Base-by-base conservation (phyloP, 2,329 filamentous ascomycete species). In the Cytospora piceicola region DNA sequence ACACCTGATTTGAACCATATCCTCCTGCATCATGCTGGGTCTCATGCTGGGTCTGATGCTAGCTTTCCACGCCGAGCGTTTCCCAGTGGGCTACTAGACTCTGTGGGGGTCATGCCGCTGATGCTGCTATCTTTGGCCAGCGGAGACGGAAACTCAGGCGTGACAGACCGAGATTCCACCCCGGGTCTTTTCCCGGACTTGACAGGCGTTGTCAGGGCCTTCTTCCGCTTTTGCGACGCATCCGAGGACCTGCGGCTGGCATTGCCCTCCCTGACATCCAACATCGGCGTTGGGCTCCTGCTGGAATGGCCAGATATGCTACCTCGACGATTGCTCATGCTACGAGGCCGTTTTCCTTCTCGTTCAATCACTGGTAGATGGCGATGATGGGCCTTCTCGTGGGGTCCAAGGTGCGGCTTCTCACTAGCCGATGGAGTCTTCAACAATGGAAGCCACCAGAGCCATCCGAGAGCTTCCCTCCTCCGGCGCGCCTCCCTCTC, bases 371-470 rank as follows among this genome's bases (percentile, higher is more conserved):
- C 75, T 2, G 77, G 73, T 49, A 80, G 77, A 4, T 81, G 81
- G 27, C 77, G 78, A 56, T 78, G 79, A 22, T 67, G 62, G 22
- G 58, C 68, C 73, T 79, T 82, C 61, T 82, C 79, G n/a, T 69
- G 67, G 51, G 80, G 74, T 20, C 73, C 73, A 32, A 72, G 76
- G n/a, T 75, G 72, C 1, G 66, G 60, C 58, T 70, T 77, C 59
- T 78, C 76, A 3, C 72, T 67, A 14, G 64, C 57, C 12, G 61
- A 51, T 24, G 51, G 77, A 72, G 71, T 78, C 30, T 81, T 84
- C 39, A 85, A 80, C 84, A 90, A 92, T 0, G 92, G 91, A 1
- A 92, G 86, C 90, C 94, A 96, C 93, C 93, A 96, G 42, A 96
- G 81, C 88, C 89, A 91, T 27, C 90, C 86, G 61, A 90, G 88